These are phyloP conservation scores for Kazachstania psychrophila DNA, from an alignment of 805 yeast species.

Conservation along the genomic window DNA sequence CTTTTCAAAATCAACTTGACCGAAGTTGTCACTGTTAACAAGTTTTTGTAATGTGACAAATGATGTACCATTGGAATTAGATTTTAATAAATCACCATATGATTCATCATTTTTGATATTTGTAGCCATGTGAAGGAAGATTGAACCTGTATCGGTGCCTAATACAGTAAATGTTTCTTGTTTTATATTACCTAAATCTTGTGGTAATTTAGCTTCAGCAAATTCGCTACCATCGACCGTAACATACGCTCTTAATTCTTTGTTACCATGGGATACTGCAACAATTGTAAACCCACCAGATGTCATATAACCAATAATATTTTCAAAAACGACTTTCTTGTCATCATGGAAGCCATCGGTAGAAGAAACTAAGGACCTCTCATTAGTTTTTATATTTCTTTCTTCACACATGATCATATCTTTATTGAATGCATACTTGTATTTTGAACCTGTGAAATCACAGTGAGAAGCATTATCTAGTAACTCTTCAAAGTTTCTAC, in stretches of 20 bases:
- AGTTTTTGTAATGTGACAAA: conserved; percentile 57
- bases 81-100: conserved; percentile 73
- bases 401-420: conserved; percentile 60
- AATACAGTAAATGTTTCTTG: conserved; percentile 73
- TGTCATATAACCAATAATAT: conserved; percentile 64
- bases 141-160: conserved; percentile 59
- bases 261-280: conserved; percentile 47
- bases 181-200: conserved; percentile 44
- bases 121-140: conserved; percentile 79
- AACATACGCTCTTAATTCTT: conserved; percentile 55
- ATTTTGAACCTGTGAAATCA: conserved; percentile 51
- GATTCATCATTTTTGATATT: conserved; percentile 41
- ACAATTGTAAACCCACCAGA: conserved; percentile 65
- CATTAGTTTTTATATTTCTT: conserved; percentile 28
- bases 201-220: conserved; percentile 75
- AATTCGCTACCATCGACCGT: conserved; percentile 69
- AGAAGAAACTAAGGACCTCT: conserved; percentile 37
- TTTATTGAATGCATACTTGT: conserved; percentile 37
- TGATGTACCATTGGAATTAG: conserved; percentile 85
- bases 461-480: conserved; percentile 49
- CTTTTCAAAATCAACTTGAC: conserved; percentile 84
- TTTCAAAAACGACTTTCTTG: conserved; percentile 38
- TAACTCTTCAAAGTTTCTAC: conserved; percentile 49
- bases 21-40: conserved; percentile 65
- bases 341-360: conserved; percentile 41